Base-by-base conservation (phyloP, 2,329 filamentous ascomycete genomes). In the Colletotrichum lupini region DNA sequence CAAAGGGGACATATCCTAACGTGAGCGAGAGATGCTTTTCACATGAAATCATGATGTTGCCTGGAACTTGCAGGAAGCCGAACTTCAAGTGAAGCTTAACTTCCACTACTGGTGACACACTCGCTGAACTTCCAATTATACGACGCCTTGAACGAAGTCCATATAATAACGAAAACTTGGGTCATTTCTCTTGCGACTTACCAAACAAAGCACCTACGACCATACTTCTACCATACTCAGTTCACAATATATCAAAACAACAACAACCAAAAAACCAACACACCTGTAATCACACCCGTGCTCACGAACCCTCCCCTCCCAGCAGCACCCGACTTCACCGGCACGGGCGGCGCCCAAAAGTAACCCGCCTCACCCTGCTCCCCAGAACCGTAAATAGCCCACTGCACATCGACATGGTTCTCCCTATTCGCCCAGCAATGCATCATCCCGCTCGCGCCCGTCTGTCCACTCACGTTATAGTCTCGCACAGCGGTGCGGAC, bases 361-460 rank as follows among this genome's bases (percentile, higher is more conserved):
- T 63, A 52, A 4, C 68, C 68, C 16, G 52, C 55, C 32, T 55
- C 26, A 5, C 35, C 49, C 68, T 35, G 52, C 63, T 72, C 63
- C 6, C 30, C 49, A 7, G 42, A 14, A n/a, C 56, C 49, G 8
- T 46, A 71, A 12, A 71, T 28, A 26, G 35, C 56, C 63, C 68
- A 72, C 42, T 72, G 68, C 16, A 68, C 57, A 24, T 71, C 63
- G 6, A 49, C 26, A 12, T 49, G 46, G 56, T 22, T 49, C 42
- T 49, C 42, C n/a, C 26, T 37, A n/a, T 26, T 24, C 22, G 56
- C 28, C 67, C 26, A 60, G 57, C 68, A 72, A 49, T 56, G 57
- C 46, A 42, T 72, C 30, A 72, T 52, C 19, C 68, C 68, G 49
- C 26, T 68, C 32, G 55, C 68, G n/a, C 46, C 65, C 11, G 28